A percentile compares a stretch with the other conserved stretches of the same genome.
phyloP scores from a whole-genome alignment of 768 basidiomycete genomes.

The Royoungia palumana region DNA sequence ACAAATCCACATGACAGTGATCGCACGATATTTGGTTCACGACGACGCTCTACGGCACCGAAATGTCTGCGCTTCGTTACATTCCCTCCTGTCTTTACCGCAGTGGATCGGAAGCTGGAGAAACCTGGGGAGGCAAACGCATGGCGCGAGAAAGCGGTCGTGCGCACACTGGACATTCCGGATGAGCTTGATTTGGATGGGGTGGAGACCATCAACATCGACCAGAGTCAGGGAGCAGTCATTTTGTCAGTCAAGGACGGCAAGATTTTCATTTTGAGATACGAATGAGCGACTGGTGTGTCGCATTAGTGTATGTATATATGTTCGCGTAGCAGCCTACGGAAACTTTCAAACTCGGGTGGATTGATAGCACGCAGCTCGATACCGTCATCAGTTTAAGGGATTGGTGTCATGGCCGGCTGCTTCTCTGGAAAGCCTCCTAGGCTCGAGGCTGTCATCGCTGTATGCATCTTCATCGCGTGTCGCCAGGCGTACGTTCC shows the following conservation, averaged over 20 bases:
- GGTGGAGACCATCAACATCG: conserved; percentile 76
- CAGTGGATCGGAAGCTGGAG: conserved; percentile 19
- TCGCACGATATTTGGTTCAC: conserved; percentile 22
- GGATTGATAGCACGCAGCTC: no score
- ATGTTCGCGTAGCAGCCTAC: no score
- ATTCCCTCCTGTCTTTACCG: conserved; percentile 50
- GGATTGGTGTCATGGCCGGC: no score
- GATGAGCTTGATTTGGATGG: conserved; percentile 59
- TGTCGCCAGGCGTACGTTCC: conserved; percentile 95
- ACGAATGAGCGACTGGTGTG: conserved; percentile 35
- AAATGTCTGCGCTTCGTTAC: conserved; percentile 69
- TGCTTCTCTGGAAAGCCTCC: no score
- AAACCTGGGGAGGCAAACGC: conserved; percentile 13
- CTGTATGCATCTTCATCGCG: conserved; percentile 97
- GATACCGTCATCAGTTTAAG: no score
- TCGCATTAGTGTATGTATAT: no score
- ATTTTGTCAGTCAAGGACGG: conserved; percentile 66
- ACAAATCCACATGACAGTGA: conserved; percentile 16
- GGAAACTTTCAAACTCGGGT: no score
- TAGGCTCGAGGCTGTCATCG: conserved; percentile 91
- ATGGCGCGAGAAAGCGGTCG: conserved; percentile 40
- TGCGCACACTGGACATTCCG: conserved; percentile 61
- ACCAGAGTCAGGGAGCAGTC: conserved; percentile 71
- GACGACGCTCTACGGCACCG: conserved; percentile 28
- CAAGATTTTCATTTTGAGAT: conserved; percentile 71